Evolutionary conservation across 1,139 yeast species (phyloP).

Genomic region (Blastobotrys malaysiensis): DNA sequence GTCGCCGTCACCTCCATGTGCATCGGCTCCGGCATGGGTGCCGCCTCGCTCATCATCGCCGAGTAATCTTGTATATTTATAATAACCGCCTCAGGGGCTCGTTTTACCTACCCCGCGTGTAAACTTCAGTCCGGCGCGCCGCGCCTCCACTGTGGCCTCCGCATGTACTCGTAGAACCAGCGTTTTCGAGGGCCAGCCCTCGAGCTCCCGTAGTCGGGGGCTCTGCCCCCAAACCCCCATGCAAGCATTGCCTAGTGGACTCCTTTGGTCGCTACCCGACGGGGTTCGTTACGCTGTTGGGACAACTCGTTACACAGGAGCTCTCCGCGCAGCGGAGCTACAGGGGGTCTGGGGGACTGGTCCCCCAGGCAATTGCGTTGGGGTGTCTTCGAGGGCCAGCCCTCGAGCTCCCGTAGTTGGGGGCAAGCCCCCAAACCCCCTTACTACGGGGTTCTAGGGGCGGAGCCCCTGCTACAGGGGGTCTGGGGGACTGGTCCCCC

Average conservation of each 20-base stretch:
- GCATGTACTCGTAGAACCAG: too few species aligned
- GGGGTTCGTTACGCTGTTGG: too few species aligned
- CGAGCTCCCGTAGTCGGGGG: background rate
- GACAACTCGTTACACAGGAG: too few species aligned
- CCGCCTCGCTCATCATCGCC: constrained; percentile 77
- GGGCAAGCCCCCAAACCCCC: background rate
- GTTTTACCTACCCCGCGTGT: background rate
- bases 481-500: too few species aligned
- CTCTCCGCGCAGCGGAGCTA: too few species aligned
- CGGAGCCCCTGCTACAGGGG: too few species aligned
- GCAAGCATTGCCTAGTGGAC: too few species aligned
- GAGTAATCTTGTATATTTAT: constrained; percentile 41
- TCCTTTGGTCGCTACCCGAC: too few species aligned
- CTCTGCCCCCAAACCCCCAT: too few species aligned
- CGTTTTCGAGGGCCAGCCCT: background rate
- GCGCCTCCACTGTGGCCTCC: too few species aligned
- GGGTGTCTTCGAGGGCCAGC: background rate
- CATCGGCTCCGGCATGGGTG: constrained; percentile 98
- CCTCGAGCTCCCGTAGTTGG: background rate
- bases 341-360: background rate
- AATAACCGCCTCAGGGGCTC: background rate
- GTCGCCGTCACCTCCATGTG: constrained; percentile 94
- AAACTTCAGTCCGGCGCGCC: background rate
- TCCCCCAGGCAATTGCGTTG: background rate
- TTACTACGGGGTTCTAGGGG: too few species aligned